A percentile compares a stretch with the other conserved stretches of the same genome.
These are phyloP conservation scores for Neltuma alba DNA, from an alignment of 306 rosid species.

Conservation along the genomic window DNA sequence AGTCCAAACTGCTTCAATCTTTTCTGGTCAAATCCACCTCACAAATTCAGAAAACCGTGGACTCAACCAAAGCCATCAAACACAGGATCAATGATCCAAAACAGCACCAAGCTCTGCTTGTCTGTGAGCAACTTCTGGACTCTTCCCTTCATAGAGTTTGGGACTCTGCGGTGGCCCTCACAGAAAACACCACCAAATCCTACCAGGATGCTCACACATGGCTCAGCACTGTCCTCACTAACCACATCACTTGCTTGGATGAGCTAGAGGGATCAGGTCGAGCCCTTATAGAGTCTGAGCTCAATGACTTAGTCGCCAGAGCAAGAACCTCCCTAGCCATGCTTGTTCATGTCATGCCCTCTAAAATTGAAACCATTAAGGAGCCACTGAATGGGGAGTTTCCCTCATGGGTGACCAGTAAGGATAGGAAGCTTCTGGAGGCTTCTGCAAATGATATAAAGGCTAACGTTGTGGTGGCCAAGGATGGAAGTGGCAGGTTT, in stretches of 20 bases:
- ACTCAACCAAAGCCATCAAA: constrained; percentile 30
- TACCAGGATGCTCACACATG: constrained; percentile 52
- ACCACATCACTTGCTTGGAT: constrained; percentile 61
- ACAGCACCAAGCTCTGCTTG: constrained; percentile 39
- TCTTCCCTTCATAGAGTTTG: constrained; percentile 39
- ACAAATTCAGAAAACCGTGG: constrained; percentile 24
- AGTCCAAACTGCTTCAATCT: constrained; percentile 25
- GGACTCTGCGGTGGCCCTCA: constrained; percentile 39
- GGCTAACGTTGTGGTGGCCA: constrained; percentile 63
- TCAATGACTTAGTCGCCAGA: constrained; percentile 42
- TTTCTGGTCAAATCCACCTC: constrained; percentile 37
- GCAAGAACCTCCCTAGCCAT: constrained; percentile 48
- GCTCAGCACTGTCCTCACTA: constrained; percentile 64
- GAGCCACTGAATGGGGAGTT: constrained; percentile 38
- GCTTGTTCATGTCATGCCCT: constrained; percentile 13
- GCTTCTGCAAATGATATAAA: constrained; percentile 31
- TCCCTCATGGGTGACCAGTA: constrained; percentile 48
- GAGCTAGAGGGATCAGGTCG: constrained; percentile 37
- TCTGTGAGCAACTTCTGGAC: constrained; percentile 50
- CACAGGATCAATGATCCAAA: constrained; percentile 36
- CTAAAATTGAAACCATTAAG: background rate
- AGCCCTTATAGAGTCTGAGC: constrained; percentile 32
- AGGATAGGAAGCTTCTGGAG: constrained; percentile 46
- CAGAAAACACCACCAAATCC: constrained; percentile 1
- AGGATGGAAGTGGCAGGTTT: constrained; percentile 63